Base-by-base conservation (phyloP, 352 stramenopile genomes). In the Saprolegnia diclina region DNA sequence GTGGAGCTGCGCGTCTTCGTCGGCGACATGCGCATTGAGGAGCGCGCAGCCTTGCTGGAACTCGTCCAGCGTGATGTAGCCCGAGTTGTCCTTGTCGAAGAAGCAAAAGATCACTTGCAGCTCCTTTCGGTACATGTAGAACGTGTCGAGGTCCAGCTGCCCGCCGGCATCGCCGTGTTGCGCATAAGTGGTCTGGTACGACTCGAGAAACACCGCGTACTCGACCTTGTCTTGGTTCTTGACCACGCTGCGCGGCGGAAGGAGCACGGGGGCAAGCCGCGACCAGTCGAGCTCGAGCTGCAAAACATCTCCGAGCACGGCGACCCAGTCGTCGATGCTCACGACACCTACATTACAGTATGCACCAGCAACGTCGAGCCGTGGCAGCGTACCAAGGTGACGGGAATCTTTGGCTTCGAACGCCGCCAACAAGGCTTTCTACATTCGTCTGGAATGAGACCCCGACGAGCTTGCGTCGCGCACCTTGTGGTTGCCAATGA, bases 61-160 rank as follows among this genome's bases (percentile, higher is more conserved):
- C n/a, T 71, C 65, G 32, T 71, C 65, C 29, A 71, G n/a, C 13
- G 65, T 63, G n/a, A 71, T 71, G 14, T 16, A 18, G 18, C 65
- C 65, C 19, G 53, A 64, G 19, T 66, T 29, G 44, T 71, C 56
- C n/a, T 21, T n/a, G 48, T 71, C 65, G 45, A 71, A 66, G 21
- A 66, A 66, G 54, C 53, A 66, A 71, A 71, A 71, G 24, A 71
- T 55, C 24, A 40, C 65, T 48, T 71, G 35, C 19, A 71, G 10
- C 24, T 66, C 53, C 24, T 71, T 64, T 32, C 65, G 65, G 32
- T 71, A 22, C 7, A 29, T 11, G 24, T 71, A 71, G 18, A 71
- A 26, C 29, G 65, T 38, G 38, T 71, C 65, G 65, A 71, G 52
- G 10, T 52, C 56, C 21, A n/a, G 14, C 11, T 22, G 29, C 24